Evolutionary conservation across 2,329 filamentous ascomycete species (phyloP).

Genomic region (Cladorrhinum sp.): DNA sequence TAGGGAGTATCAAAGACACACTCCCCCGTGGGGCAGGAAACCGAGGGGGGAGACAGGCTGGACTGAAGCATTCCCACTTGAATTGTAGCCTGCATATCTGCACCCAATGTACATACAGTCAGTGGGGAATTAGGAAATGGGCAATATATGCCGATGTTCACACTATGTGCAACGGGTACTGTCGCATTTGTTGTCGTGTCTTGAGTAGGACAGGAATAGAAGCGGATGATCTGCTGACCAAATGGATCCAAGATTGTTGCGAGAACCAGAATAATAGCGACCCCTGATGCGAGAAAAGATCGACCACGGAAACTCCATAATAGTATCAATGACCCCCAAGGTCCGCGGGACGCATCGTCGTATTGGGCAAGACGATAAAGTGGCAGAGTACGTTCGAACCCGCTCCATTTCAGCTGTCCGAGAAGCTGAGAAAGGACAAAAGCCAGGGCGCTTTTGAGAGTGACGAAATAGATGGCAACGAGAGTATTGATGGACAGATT

Average conservation of each 20-base stretch:
- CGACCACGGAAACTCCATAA: background rate
- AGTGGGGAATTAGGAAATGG: too few relatives aligned
- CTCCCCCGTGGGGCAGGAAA: background rate
- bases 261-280: background rate
- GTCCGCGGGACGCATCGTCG: conserved; percentile 1
- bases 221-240: conserved; percentile 8
- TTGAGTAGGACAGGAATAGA: background rate
- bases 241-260: conserved; percentile 8
- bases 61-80: too few relatives aligned
- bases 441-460: background rate
- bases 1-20: background rate
- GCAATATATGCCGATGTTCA: background rate
- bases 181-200: background rate
- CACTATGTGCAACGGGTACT: background rate
- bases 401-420: conserved; percentile 6
- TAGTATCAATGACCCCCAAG: background rate
- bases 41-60: too few relatives aligned
- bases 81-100: too few relatives aligned
- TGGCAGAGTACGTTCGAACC: background rate
- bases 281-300: background rate
- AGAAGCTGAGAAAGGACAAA: background rate
- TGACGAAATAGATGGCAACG: background rate
- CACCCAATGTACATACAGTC: too few relatives aligned
- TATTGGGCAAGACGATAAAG: background rate
- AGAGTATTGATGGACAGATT: conserved; percentile 7